Evolutionary conservation across 1,139 yeast genomes (phyloP), one percentile per base, ranked within the genome.

Genomic region (Geotrichum aggregatum): DNA sequence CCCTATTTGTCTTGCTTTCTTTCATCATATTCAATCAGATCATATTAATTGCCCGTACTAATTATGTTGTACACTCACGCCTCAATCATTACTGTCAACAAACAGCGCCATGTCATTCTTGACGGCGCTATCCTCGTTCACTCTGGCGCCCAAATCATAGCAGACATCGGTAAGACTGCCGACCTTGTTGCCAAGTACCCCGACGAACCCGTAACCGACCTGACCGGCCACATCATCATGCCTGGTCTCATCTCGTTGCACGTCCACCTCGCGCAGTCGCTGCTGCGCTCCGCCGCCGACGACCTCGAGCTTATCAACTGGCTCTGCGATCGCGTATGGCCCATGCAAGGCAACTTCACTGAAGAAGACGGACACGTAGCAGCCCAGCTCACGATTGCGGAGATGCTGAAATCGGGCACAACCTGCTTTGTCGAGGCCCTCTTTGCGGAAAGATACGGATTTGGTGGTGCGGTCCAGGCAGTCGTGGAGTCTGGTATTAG

Each of bases 11-110:
- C n/a, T n/a, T n/a, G n/a, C n/a, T n/a, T n/a, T n/a, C n/a, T n/a
- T n/a, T n/a, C n/a, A n/a, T n/a, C n/a, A n/a, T 34, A 19, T 19
- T 36, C 40, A 36, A 36, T 18, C 18, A 24, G 5, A n/a, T 35
- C 4, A 35, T 4, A 33, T 3, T 16, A 36, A 3, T 7, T 5
- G 18, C 24, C 5, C 8, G 28, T 24, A 24, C 13, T 3, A 19
- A 18, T 19, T 28, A 55, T 55, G 58, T 42, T 56, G 18, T 56
- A 52, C 50, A 83, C 66, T 65, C 78, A 56, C 36, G 58, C 55
- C n/a, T 47, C 57, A 30, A 44, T 56, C 40, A 54, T 56, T 14
- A 56, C 58, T 36, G 58, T 56, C 42, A 55, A 56, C 42, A 43
- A 50, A 39, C 42, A 52, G 35, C 46, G 56, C 13, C 54, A 55